Evolutionary conservation across 1,284 basidiomycete genomes (phyloP), one percentile per base, ranked within the genome.

Genomic region (Rhodotorula sp.): DNA sequence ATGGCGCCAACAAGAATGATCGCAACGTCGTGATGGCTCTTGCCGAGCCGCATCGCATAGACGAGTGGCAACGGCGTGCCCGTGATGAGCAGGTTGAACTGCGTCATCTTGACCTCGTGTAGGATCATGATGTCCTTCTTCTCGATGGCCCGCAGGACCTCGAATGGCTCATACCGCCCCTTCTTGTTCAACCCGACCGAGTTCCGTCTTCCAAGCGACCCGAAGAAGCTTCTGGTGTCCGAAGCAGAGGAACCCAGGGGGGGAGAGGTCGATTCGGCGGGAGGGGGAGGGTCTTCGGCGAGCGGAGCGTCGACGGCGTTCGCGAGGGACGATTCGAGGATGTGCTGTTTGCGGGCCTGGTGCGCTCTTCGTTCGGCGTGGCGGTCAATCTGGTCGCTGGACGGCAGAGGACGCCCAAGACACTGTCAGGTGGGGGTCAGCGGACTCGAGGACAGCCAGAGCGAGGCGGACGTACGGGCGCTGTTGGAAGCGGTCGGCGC

Each of bases 1-100:
- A 76, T 58, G 9, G 76, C 70, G 1, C 73, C 73, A 40, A 69
- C 65, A 26, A 77, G 56, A 2, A 78, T 62, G 48, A 78, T 75
- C 6, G 74, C 67, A 6, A 78, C 60, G 13, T 78, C 76, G 30
- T 57, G 59, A 37, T 77, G 67, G 22, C 47, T 63, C 16, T 62
- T 62, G 16, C 74, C 74, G 2, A 61, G 44, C n/a, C 69, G 53
- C 65, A 71, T 65, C 4, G 69, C 67, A 22, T 69, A 68, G 0
- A 75, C 74, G 37, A 75, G 52, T 7, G 74, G 74, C 2, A 70
- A 50, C 0, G 68, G 68, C 3, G 28, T 31, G 0, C 68, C 68
- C 11, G 63, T 59, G 1, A 64, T 47, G 24, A 75, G 46, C n/a
- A 75, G 46, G 57, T 71, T 67, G 34, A 75, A 75, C 28, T 65